phyloP scores from a whole-genome alignment of 1,284 basidiomycete species.

The Tylopilus sp. region DNA sequence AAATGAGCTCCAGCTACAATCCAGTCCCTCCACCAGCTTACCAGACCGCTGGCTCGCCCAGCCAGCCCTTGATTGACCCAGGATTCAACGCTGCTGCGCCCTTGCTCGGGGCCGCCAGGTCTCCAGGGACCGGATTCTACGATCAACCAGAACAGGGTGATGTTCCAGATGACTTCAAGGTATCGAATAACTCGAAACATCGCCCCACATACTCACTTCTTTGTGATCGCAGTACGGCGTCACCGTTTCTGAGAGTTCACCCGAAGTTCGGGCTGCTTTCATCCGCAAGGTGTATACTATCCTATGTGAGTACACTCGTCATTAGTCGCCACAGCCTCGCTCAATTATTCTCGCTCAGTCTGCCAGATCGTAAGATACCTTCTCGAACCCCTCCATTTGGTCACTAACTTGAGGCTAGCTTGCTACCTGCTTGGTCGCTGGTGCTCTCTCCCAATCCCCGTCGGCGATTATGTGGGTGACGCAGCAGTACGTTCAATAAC shows the following conservation, averaged over 20 bases:
- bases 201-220: constrained; percentile 7
- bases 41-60: constrained; percentile 31
- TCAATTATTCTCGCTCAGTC: constrained; percentile 39
- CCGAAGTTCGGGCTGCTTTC: constrained; percentile 69
- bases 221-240: constrained; percentile 59
- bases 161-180: constrained; percentile 82
- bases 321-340: background rate
- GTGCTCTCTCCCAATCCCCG: constrained; percentile 55
- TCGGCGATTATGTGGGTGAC: constrained; percentile 61
- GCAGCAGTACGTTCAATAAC: constrained; percentile 48
- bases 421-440: constrained; percentile 66
- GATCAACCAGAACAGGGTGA: constrained; percentile 67
- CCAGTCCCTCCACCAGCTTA: constrained; percentile 49
- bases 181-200: constrained; percentile 27
- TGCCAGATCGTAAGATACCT: constrained; percentile 57
- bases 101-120: constrained; percentile 42
- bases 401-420: constrained; percentile 40
- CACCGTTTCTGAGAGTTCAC: constrained; percentile 66
- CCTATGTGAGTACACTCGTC: constrained; percentile 52
- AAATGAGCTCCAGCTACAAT: constrained; percentile 38
- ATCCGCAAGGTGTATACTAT: constrained; percentile 79
- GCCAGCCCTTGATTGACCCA: constrained; percentile 31
- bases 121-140: constrained; percentile 51
- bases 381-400: background rate
- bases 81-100: constrained; percentile 42